A percentile compares a stretch with the other conserved stretches of the same genome.
phyloP scores from a whole-genome alignment of 805 yeast genomes.

The Pichia exigua region DNA sequence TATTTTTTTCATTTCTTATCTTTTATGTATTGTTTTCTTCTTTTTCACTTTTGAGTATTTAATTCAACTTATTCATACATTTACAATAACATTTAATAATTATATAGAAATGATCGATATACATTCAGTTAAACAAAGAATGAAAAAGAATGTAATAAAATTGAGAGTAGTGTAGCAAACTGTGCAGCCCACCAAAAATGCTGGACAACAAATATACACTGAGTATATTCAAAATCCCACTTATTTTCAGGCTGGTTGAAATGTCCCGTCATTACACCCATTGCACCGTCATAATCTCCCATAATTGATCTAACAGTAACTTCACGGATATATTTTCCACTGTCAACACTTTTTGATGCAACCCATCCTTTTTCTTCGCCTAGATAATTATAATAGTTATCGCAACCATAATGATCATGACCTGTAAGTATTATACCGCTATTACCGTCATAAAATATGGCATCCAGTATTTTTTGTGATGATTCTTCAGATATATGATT shows the following conservation, averaged over 20 bases:
- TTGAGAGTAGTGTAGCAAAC: constrained; percentile 36
- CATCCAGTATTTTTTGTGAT: constrained; percentile 58
- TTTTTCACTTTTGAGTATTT: not conserved
- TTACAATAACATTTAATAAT: not conserved
- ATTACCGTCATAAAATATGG: constrained; percentile 57
- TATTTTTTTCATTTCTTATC: too few relatives aligned
- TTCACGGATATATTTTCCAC: constrained; percentile 49
- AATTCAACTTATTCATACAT: not conserved
- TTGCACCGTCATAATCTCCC: constrained; percentile 92
- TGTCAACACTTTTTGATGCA: constrained; percentile 38
- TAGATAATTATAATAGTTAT: constrained; percentile 50
- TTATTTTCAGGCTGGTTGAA: constrained; percentile 33
- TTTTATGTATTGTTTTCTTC: not conserved
- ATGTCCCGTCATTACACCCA: constrained; percentile 77
- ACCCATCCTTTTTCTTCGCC: constrained; percentile 43
- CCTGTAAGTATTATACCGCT: constrained; percentile 86
- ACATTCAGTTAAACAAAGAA: not conserved
- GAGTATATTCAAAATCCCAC: constrained; percentile 63
- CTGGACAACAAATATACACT: constrained; percentile 80
- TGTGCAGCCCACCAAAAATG: constrained; percentile 95
- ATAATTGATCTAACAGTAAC: constrained; percentile 86
- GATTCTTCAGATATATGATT: constrained; percentile 71
- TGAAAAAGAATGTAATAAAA: constrained; percentile 23
- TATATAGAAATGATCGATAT: not conserved
- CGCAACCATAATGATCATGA: constrained; percentile 95